phyloP scores from a whole-genome alignment of 225 moss, liverwort and hornwort genomes.

The Rhytidiadelphus loreus region DNA sequence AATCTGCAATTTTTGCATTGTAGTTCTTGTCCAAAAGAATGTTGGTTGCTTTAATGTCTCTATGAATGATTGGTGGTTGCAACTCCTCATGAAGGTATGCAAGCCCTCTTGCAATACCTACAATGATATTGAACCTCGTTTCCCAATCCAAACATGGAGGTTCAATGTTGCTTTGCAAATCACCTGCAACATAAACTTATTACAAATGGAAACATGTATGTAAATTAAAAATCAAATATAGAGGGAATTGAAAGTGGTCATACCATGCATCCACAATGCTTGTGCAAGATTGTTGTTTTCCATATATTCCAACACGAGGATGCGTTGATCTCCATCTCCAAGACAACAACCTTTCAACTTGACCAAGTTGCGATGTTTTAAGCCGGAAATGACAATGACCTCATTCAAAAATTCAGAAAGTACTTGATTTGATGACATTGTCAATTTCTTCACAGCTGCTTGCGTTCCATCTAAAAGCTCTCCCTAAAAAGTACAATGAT shows the following conservation, averaged over 20 bases:
- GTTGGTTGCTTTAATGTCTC: neutral
- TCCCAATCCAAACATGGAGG: slow-evolving; percentile 10
- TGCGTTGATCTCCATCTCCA: neutral
- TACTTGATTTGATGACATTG: neutral
- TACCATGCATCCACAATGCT: neutral
- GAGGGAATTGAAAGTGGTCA: neutral
- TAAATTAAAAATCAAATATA: neutral
- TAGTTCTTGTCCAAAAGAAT: neutral
- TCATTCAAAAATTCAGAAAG: neutral
- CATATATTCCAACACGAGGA: neutral
- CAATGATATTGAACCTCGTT: neutral
- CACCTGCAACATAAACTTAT: neutral
- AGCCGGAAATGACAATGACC: neutral
- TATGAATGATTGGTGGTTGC: neutral
- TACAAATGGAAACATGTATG: neutral
- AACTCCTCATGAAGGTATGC: neutral
- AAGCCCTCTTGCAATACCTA: neutral
- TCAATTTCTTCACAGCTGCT: neutral
- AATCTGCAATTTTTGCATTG: neutral
- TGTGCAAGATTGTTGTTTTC: neutral
- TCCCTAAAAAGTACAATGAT: neutral
- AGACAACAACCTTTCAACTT: neutral
- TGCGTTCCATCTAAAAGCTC: neutral
- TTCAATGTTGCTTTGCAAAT: neutral
- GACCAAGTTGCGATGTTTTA: neutral